Base-by-base conservation (phyloP, 495 filamentous ascomycete genomes). In the Echria macrotheca region DNA sequence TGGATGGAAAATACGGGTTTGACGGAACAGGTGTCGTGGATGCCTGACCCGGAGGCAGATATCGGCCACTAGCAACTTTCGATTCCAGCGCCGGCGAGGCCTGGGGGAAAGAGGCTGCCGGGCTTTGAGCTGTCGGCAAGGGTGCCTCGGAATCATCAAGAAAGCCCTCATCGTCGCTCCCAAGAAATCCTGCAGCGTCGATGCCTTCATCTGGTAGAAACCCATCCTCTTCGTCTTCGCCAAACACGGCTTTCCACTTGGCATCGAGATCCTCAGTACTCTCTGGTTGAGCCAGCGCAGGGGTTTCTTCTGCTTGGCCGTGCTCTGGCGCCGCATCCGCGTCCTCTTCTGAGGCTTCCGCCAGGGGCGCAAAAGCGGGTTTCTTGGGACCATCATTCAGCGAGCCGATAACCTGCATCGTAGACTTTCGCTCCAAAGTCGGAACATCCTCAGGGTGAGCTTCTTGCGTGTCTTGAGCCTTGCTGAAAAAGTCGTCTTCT, bases 201-300 rank as follows among this genome's bases (percentile, higher is more conserved):
- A 75, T 49, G 45, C 71, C 66, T 39, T 63, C 54, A 15, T 73
- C 61, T 10, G 64, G 57, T 12, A 72, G 58, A 44, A 83, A 79
- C 5, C 82, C 77, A 11, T 54, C 48, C 2, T 63, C 54, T 11
- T 73, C 70, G 55, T 93, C 90, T 32, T 81, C 84, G 25, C 69
- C 85, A 55, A 96, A 73, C 50, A 86, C 86, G 35, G 83, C 87
- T 56, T 89, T 73, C 93, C 93, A 96, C 53, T 83, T 80, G 2
- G 85, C 86, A 38, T 85, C 84, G 5, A 93, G 66, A 55, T 93
- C 84, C 23, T 63, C 56, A 1, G 38, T 49, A 11, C 23, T 32
- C 35, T 56, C 65, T 64, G 57, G 35, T 48, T 31, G 19, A 68
- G 52, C 42, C 15, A 55, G 50, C n/a, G 50, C 43, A 40, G 31